These are phyloP conservation scores for Straminergon stramineum DNA, from an alignment of 225 moss, liverwort and hornwort genomes.

Conservation along the genomic window DNA sequence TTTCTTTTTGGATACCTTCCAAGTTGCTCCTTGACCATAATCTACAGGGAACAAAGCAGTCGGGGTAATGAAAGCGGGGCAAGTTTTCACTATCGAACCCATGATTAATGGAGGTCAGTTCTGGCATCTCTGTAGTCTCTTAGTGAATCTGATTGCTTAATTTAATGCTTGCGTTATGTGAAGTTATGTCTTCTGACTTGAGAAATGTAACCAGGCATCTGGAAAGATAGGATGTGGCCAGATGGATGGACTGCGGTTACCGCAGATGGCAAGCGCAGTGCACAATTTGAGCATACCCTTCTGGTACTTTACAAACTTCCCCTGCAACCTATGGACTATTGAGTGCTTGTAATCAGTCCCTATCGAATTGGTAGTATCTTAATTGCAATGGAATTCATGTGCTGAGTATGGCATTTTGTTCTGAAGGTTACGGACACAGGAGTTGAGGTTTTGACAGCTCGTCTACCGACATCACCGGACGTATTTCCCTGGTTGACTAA, in stretches of 20 bases:
- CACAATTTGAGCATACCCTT: slow-evolving; percentile 97
- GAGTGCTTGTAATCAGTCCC: neutral
- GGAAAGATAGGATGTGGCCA: slow-evolving; percentile 96
- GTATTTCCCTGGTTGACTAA: slow-evolving; percentile 79
- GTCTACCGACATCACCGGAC: slow-evolving; percentile 67
- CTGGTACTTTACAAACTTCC: slow-evolving; percentile 34
- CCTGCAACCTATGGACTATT: neutral
- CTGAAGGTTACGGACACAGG: slow-evolving; percentile 87
- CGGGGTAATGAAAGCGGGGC: slow-evolving; percentile 98
- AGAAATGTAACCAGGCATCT: slow-evolving; percentile 42
- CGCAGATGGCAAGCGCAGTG: slow-evolving; percentile 84
- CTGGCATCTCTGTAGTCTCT: neutral
- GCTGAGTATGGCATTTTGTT: slow-evolving; percentile 1
- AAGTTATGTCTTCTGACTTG: neutral
- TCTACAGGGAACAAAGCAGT: slow-evolving; percentile 89
- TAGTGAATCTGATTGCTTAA: neutral
- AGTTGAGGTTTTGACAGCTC: slow-evolving; percentile 93
- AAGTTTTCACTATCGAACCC: slow-evolving; percentile 91
- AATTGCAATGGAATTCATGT: neutral
- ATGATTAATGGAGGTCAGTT: slow-evolving; percentile 87
- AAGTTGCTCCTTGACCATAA: slow-evolving; percentile 26
- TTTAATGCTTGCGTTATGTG: neutral
- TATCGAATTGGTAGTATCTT: neutral
- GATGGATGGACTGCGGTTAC: slow-evolving; percentile 88
- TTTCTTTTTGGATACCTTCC: neutral